Conservation (phyloP, 306 rosid species). For the Fragaria nilgerrensis region DNA sequence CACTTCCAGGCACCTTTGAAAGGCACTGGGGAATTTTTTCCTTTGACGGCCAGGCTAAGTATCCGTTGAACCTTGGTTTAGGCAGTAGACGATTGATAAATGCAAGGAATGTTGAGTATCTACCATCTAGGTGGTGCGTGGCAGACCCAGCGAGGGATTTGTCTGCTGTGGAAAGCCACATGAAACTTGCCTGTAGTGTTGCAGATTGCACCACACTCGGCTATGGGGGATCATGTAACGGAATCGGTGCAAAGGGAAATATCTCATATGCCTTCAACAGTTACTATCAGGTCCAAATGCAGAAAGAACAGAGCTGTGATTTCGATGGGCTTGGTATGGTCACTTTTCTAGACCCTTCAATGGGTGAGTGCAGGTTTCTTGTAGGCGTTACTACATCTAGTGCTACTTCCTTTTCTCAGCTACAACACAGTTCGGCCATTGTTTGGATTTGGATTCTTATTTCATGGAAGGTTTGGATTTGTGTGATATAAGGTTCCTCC, state of each 20-base stretch:
- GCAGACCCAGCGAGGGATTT: conserved; percentile 68
- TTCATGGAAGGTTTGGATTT: conserved; percentile 38
- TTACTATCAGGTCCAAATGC: conserved; percentile 90
- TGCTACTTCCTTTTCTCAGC: conserved; percentile 31
- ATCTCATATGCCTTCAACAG: conserved; percentile 93
- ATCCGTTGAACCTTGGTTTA: conserved; percentile 69
- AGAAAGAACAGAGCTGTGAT: conserved; percentile 68
- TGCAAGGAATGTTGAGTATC: conserved; percentile 75
- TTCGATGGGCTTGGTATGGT: conserved; percentile 89
- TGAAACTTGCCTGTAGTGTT: conserved; percentile 73
- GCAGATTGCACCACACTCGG: conserved; percentile 92
- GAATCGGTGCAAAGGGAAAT: conserved; percentile 81
- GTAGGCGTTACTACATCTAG: conserved; percentile 71
- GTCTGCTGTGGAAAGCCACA: conserved; percentile 55
- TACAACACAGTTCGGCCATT: conserved; percentile 27
- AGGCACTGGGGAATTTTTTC: conserved; percentile 97
- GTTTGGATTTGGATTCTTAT: conserved; percentile 40
- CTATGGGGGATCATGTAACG: conserved; percentile 93
- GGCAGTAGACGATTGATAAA: conserved; percentile 63
- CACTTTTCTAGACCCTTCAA: conserved; percentile 79
- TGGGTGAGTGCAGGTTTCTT: conserved; percentile 78
- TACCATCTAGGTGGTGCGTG: conserved; percentile 93
- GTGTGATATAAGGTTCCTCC: conserved; percentile 38
- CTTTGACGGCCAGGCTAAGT: conserved; percentile 91
- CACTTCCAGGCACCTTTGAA: conserved; percentile 87